Conservation (phyloP, 768 basidiomycete genomes). For the Polyporus arcularius region DNA sequence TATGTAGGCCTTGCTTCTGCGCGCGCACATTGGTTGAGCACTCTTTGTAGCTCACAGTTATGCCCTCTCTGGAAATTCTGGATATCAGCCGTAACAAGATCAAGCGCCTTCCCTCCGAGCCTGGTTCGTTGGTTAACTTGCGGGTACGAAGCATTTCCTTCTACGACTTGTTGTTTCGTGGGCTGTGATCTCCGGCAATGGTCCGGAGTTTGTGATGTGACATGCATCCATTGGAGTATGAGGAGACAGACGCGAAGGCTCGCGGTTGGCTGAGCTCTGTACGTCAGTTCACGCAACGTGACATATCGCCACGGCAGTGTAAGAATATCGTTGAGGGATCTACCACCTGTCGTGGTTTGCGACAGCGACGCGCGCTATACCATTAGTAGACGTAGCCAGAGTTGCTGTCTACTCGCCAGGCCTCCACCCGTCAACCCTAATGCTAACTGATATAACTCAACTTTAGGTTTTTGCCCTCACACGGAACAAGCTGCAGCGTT, state of each 20-base stretch:
- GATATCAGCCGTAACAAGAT: slow-evolving; percentile 95
- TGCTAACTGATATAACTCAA: not conserved
- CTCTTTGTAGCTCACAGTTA: slow-evolving; percentile 66
- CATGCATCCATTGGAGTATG: not conserved
- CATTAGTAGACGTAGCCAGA: not conserved
- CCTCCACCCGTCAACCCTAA: not conserved
- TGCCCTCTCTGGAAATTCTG: slow-evolving; percentile 89
- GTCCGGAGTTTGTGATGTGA: not conserved
- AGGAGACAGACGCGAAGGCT: not conserved
- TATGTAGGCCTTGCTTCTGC: slow-evolving; percentile 42
- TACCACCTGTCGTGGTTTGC: not conserved
- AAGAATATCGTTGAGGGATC: not conserved
- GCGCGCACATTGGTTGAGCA: not conserved
- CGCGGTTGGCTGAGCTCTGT: no score
- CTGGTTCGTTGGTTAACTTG: slow-evolving; percentile 77
- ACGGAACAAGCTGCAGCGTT: slow-evolving; percentile 76
- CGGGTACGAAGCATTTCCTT: slow-evolving; percentile 46
- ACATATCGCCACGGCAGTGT: not conserved
- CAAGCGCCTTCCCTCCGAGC: slow-evolving; percentile 71
- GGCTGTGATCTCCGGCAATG: not conserved
- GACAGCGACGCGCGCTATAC: not conserved
- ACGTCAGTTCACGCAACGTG: not conserved
- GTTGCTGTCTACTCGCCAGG: not conserved
- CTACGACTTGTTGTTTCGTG: not conserved
- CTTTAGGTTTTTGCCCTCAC: slow-evolving; percentile 81